phyloP scores from a whole-genome alignment of 1,284 basidiomycete genomes.

The Leucoagaricus sp. region DNA sequence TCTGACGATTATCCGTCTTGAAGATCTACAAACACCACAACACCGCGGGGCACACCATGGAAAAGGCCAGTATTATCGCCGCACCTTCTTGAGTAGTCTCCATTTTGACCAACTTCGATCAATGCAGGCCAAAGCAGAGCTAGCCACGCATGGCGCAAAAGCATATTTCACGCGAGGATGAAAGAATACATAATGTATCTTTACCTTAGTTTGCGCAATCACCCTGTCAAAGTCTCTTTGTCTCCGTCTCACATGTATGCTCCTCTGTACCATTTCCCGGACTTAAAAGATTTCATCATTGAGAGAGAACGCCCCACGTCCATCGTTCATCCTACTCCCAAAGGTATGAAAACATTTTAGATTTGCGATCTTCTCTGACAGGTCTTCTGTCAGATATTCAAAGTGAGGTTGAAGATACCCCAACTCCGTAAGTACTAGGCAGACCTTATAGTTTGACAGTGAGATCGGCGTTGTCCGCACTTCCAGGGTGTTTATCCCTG shows the following conservation, averaged over 20 bases:
- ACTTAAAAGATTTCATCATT: slow-evolving; percentile 2
- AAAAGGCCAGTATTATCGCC: slow-evolving; percentile 56
- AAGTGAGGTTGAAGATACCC: too few relatives aligned
- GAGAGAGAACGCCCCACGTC: too few relatives aligned
- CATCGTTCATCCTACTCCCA: too few relatives aligned
- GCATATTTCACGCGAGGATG: slow-evolving; percentile 83
- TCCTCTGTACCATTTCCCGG: slow-evolving; percentile 12
- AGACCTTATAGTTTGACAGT: too few relatives aligned
- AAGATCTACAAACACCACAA: slow-evolving; percentile 87
- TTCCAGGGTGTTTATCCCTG: too few relatives aligned
- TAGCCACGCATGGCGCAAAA: slow-evolving; percentile 85
- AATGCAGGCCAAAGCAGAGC: slow-evolving; percentile 77
- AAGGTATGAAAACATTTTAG: too few relatives aligned
- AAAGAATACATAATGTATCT: slow-evolving; percentile 21
- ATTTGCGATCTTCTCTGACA: too few relatives aligned
- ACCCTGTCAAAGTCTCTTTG: slow-evolving; percentile 7
- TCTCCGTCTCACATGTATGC: slow-evolving; percentile 16
- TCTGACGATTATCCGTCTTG: slow-evolving; percentile 21
- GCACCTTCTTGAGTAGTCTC: neutral
- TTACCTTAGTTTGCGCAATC: slow-evolving; percentile 1
- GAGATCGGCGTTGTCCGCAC: too few relatives aligned
- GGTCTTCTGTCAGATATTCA: too few relatives aligned
- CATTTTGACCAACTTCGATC: neutral
- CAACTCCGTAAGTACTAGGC: too few relatives aligned
- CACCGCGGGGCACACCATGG: slow-evolving; percentile 80